Base-by-base conservation (phyloP, 768 basidiomycete species). In the Xanthoconium purpureum region DNA sequence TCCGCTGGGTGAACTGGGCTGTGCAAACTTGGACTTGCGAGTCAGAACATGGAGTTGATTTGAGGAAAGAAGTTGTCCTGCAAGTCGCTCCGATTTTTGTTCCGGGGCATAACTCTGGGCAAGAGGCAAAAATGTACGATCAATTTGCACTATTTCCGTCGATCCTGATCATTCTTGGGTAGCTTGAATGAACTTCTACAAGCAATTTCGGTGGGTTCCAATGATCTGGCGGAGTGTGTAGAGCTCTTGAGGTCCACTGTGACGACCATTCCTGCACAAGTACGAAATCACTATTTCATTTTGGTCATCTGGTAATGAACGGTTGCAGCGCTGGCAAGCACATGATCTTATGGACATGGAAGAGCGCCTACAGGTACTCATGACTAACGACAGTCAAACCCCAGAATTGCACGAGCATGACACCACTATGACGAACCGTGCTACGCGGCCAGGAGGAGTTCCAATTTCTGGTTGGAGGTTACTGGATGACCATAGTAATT, bases 1-100 rank as follows among this genome's bases (percentile, higher is more conserved):
- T 86, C 12, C 80, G 82, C 50, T 93, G 91, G 91, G 80, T 73
- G 5, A 72, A 76, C 20, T 92, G 90, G 89, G 74, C 76, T 32
- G 67, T 80, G 28, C 75, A 79, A 37, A 72, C 64, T 13, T 78
- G 73, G 72, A 71, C 71, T 10, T 63, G 58, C 17, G 67, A 66
- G 20, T 56, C 71, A 12, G 64, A 69, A 32, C 59, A 64, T 14
- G 78, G 77, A 29, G 61, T 62, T 15, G 75, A 81, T 54, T 54
- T 84, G 32, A 75, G 73, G 55, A 81, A 75, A 53, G 78, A 83
- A 40, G 64, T 75, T 1, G 68, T 83, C 28, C 63, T 76, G 13
- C 65, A 68, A 24, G 63, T 90, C 5, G 71, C 85, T 50, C 79
- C 78, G 17, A 74, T 75, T 4, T 68, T 87, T 15, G 78, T 80